Evolutionary conservation across 169 alveolate species (phyloP), one percentile per base, ranked within the genome.

Genomic region (Cryptosporidium viatorum): DNA sequence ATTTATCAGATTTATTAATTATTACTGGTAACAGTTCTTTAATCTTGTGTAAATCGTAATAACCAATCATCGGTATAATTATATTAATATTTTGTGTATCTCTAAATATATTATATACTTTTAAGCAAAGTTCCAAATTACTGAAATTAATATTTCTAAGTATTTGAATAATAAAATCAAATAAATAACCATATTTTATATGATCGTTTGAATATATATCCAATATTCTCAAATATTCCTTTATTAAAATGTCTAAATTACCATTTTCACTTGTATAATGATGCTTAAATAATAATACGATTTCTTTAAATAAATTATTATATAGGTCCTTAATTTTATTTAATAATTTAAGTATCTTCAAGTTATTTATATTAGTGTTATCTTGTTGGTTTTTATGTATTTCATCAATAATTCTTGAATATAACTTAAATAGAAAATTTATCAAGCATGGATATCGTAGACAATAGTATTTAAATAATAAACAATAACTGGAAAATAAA

Each of bases 81-180:
- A 80, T 16, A 8, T 35, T 62, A 23, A 62, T 62, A 29, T 65
- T 67, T 35, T 41, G 67, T 14, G 75, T 62, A 43, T 41, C 18
- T 31, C 43, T 65, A 80, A 80, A 80, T 39, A 80, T 80, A 26
- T 62, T 73, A 29, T 80, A 65, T 37, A 80, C 55, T 14, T 80
- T 65, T 23, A 23, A 7, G 37, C 48, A 37, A 60, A 80, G 29
- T 18, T 39, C 80, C 18, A 59, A 37, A 16, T 41, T 45, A 1
- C 35, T 60, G 23, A 62, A 52, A 80, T 43, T 80, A 21, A 41
- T 52, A 45, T 65, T 65, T 14, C 7, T 14, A 18, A 65, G 45
- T n/a, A 59, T 80, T 0, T 48, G 29, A 71, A 16, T 31, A 33
- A 71, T 51, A 23, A 71, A 29, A 52, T 65, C 86, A 18, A 73